These are phyloP conservation scores for Phaeosphaeria sp. DNA, from an alignment of 2,329 filamentous ascomycete genomes.

Conservation along the genomic window DNA sequence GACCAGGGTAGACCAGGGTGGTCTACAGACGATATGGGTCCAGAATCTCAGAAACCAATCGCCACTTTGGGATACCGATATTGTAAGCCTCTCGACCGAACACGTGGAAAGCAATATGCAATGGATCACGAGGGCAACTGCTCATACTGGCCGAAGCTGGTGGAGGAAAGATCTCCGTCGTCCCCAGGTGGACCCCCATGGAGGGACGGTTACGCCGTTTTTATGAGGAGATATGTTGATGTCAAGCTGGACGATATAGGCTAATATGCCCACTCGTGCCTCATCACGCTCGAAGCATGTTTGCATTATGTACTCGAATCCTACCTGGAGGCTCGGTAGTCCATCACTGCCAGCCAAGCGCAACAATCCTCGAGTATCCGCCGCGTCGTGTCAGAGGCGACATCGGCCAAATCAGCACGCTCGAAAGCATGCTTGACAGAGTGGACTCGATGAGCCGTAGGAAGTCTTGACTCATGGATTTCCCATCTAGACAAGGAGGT, in stretches of 20 bases:
- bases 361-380: conserved; percentile 39
- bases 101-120: conserved; percentile 2
- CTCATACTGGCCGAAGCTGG: conserved; percentile 5
- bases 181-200: conserved; percentile 10
- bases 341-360: background rate
- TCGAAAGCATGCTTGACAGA: conserved; percentile 16
- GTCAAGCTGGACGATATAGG: conserved; percentile 17
- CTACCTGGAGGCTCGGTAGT: background rate
- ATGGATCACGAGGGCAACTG: conserved; percentile 19
- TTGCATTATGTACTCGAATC: conserved; percentile 26
- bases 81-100: background rate
- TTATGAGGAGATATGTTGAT: conserved; percentile 23
- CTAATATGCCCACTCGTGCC: conserved; percentile 11
- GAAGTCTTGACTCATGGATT: conserved; percentile 48
- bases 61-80: background rate
- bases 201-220: conserved; percentile 9
- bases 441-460: conserved; percentile 28
- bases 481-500: conserved; percentile 17
- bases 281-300: conserved; percentile 11
- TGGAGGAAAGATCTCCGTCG: conserved; percentile 17
- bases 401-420: conserved; percentile 37
- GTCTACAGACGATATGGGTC: background rate
- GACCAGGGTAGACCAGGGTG: background rate
- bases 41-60: background rate
- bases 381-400: conserved; percentile 33